Evolutionary conservation across 1,284 basidiomycete species (phyloP).

Genomic region (Thelephora terrestris): DNA sequence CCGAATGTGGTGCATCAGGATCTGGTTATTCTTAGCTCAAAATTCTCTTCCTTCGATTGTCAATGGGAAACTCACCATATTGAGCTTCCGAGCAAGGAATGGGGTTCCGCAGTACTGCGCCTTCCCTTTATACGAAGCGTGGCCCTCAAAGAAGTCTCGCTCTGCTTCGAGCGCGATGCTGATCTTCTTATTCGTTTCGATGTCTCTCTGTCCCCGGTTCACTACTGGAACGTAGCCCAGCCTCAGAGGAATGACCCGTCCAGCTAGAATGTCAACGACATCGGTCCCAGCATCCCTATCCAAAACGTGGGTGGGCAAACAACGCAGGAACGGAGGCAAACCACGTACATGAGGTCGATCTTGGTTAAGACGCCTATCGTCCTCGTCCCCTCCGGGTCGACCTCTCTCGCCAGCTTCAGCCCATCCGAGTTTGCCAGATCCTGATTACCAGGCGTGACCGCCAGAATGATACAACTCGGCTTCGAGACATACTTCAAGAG

Average conservation of each 20-base stretch:
- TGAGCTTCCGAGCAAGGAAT: slow-evolving; percentile 94
- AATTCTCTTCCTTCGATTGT: neutral
- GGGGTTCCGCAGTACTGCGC: slow-evolving; percentile 96
- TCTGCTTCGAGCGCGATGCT: slow-evolving; percentile 80
- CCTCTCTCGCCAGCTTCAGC: slow-evolving; percentile 90
- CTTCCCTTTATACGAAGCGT: slow-evolving; percentile 87
- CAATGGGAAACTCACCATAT: slow-evolving; percentile 55
- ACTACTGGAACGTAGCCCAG: slow-evolving; percentile 97
- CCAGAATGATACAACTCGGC: slow-evolving; percentile 84
- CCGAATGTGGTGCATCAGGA: slow-evolving; percentile 97
- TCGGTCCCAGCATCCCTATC: slow-evolving; percentile 91
- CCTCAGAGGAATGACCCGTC: slow-evolving; percentile 89
- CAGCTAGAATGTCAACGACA: slow-evolving; percentile 96
- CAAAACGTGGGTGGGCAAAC: slow-evolving; percentile 6
- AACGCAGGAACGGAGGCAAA: slow-evolving; percentile 1
- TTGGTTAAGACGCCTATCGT: slow-evolving; percentile 98
- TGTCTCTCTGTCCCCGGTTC: slow-evolving; percentile 96
- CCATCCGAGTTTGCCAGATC: slow-evolving; percentile 99
- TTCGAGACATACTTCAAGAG: slow-evolving; percentile 92
- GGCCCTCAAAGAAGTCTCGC: slow-evolving; percentile 88
- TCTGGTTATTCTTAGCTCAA: slow-evolving; percentile 33
- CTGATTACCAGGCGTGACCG: slow-evolving; percentile 92
- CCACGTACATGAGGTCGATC: slow-evolving; percentile 87
- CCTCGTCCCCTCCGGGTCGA: slow-evolving; percentile 90
- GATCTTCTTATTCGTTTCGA: slow-evolving; percentile 84